Evolutionary conservation across 2,329 filamentous ascomycete genomes (phyloP), one percentile per base, ranked within the genome.

Genomic region (Fusarium fujikuroi): DNA sequence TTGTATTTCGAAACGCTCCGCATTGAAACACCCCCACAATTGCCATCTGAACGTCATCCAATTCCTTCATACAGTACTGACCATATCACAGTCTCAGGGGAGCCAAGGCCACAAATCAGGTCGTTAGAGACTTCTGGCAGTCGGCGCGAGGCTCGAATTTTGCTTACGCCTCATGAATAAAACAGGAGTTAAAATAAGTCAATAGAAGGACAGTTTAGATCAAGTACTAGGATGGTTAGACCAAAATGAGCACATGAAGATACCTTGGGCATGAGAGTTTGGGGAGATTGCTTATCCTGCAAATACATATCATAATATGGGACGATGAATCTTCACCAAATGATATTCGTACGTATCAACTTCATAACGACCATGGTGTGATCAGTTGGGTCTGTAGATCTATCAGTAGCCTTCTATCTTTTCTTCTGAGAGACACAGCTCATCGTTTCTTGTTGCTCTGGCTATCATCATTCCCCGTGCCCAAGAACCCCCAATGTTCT

Each of bases 61-160:
- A 4, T 14, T 16, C 7, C 7, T 16, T 18, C 10, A 40, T 19
- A 18, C 14, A 15, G 23, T 30, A 59, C 66, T 69, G 30, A 69
- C 32, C 3, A 10, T 28, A 2, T 23, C 9, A 19, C 63, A 92
- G 90, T 77, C 83, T 93, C 39, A 85, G 92, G 43, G 92, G 92
- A 12, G 85, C 88, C 3, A 86, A 88, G 70, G 83, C 86, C 56
- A 93, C 92, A 7, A 93, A 91, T 71, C 87, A 90, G 61, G 85
- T 93, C 2, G 89, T 93, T 7, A 87, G 89, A 66, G 91, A 93
- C 36, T 94, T 94, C 78, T 95, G 92, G 90, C 82, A 93, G n/a
- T 85, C 87, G 5, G 91, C 91, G 69, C 85, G 92, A 69, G 88
- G 88, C 11, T 86, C 87, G 2, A 89, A 84, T 75, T 92, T 91